A percentile compares a stretch with the other conserved stretches of the same genome.
Conservation (phyloP, 371 early-diverging fungal genomes). For the Lichtheimia corymbifera region DNA sequence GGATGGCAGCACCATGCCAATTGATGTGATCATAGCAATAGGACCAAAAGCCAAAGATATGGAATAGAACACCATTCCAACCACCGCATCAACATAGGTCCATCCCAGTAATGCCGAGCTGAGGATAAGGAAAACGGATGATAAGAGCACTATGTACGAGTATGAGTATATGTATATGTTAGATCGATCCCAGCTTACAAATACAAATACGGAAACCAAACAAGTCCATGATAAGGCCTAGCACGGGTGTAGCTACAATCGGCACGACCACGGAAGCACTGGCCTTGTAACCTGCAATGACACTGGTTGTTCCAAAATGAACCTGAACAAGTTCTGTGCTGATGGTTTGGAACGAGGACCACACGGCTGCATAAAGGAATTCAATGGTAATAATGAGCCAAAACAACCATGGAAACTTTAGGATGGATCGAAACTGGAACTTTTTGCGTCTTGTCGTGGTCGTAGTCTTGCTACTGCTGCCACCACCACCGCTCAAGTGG, state of each 20-base stretch:
- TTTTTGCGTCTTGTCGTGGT: conserved; percentile 22
- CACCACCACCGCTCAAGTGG: conserved; percentile 38
- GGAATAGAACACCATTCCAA: conserved; percentile 52
- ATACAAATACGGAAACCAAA: conserved; percentile 50
- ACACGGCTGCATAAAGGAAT: conserved; percentile 54
- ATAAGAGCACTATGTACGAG: conserved; percentile 19
- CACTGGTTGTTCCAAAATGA: conserved; percentile 37
- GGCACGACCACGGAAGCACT: conserved; percentile 56
- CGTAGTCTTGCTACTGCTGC: conserved; percentile 8
- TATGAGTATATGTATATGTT: no score
- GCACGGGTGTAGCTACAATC: conserved; percentile 53
- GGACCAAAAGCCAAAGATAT: conserved; percentile 56
- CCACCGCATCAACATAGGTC: conserved; percentile 38
- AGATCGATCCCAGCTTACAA: no score
- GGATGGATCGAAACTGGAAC: conserved; percentile 40
- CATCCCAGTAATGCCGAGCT: conserved; percentile 43
- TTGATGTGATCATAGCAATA: conserved; percentile 52
- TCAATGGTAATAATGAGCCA: conserved; percentile 50
- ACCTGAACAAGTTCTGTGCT: conserved; percentile 45
- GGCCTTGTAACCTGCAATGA: conserved; percentile 56
- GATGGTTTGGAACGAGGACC: conserved; percentile 60
- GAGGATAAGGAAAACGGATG: conserved; percentile 44
- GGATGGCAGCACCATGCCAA: conserved; percentile 49
- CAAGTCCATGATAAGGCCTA: conserved; percentile 56
- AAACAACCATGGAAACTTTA: conserved; percentile 49